Conservation (phyloP, 352 stramenopile species). For the Globisporangium perplexum region DNA sequence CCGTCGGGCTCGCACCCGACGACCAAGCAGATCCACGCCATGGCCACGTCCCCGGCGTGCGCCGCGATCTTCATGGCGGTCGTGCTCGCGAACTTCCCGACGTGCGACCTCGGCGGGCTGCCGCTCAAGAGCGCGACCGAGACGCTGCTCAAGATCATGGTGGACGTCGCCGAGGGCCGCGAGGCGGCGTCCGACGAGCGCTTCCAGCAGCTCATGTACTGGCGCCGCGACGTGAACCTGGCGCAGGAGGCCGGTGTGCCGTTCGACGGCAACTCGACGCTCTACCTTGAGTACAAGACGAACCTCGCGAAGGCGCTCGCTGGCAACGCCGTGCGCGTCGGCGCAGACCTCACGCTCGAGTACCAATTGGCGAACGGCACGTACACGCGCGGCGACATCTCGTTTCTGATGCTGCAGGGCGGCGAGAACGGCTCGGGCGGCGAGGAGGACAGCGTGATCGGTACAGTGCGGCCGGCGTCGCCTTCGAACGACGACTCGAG, state of each 20-base stretch:
- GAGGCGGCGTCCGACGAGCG: slow-evolving; percentile 27
- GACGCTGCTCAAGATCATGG: slow-evolving; percentile 56
- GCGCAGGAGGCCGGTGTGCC: slow-evolving; percentile 31
- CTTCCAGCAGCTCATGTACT: slow-evolving; percentile 48
- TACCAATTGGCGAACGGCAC: slow-evolving; percentile 24
- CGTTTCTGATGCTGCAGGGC: slow-evolving; percentile 18
- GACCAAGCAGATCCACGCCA: slow-evolving; percentile 37
- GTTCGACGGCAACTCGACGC: slow-evolving; percentile 35
- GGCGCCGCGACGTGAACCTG: slow-evolving; percentile 44
- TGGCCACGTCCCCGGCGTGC: slow-evolving; percentile 41
- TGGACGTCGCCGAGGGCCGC: slow-evolving; percentile 22
- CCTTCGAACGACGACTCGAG: slow-evolving; percentile 6
- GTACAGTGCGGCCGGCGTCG: slow-evolving; percentile 14
- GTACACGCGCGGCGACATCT: slow-evolving; percentile 10
- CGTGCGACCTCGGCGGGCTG: slow-evolving; percentile 47
- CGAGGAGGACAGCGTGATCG: slow-evolving; percentile 13
- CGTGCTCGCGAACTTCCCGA: slow-evolving; percentile 34
- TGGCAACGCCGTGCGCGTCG: slow-evolving; percentile 29
- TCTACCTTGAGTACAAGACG: slow-evolving; percentile 35
- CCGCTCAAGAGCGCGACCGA: slow-evolving; percentile 41
- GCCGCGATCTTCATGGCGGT: slow-evolving; percentile 53
- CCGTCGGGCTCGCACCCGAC: slow-evolving; percentile 42
- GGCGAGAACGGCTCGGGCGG: not conserved
- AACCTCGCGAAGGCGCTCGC: slow-evolving; percentile 28
- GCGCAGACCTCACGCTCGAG: slow-evolving; percentile 35